A percentile compares a stretch with the other conserved stretches of the same genome.
These are phyloP conservation scores for Cryphonectria radicalis DNA, from an alignment of 2,329 filamentous ascomycete genomes.

Conservation along the genomic window DNA sequence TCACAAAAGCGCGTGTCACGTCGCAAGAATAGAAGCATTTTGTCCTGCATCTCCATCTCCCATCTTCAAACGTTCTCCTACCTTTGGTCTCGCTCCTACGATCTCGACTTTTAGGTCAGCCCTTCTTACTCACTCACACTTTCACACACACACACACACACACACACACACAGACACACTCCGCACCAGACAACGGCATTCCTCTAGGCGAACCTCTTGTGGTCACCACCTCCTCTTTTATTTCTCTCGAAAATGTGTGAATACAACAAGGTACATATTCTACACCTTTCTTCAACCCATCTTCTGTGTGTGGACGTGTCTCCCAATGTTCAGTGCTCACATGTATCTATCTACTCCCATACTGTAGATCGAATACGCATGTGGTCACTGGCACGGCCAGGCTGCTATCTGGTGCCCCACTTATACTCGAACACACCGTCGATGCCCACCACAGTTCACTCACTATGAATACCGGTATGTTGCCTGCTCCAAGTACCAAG, in stretches of 20 bases:
- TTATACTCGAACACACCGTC: constrained; percentile 49
- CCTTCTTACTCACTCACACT: neutral
- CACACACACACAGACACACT: neutral
- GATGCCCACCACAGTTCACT: constrained; percentile 48
- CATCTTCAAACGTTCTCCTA: neutral
- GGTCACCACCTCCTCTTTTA: neutral
- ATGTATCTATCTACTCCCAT: neutral
- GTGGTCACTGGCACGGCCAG: constrained; percentile 55
- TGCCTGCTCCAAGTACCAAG: neutral
- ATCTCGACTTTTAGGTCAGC: neutral
- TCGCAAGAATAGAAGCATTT: neutral
- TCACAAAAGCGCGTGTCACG: neutral
- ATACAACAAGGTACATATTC: constrained; percentile 28
- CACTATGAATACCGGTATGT: constrained; percentile 52
- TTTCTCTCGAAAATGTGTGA: constrained; percentile 24
- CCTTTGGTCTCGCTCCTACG: no score
- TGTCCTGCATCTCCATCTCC: neutral
- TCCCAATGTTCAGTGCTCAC: neutral
- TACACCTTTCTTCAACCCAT: neutral
- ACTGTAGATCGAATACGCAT: constrained; percentile 52
- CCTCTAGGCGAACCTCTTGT: neutral
- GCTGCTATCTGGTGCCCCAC: constrained; percentile 50
- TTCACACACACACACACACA: neutral
- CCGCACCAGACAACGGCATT: neutral
- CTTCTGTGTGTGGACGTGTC: neutral